Base-by-base conservation (phyloP, 352 stramenopile genomes). In the Halophytophthora batemanensis region DNA sequence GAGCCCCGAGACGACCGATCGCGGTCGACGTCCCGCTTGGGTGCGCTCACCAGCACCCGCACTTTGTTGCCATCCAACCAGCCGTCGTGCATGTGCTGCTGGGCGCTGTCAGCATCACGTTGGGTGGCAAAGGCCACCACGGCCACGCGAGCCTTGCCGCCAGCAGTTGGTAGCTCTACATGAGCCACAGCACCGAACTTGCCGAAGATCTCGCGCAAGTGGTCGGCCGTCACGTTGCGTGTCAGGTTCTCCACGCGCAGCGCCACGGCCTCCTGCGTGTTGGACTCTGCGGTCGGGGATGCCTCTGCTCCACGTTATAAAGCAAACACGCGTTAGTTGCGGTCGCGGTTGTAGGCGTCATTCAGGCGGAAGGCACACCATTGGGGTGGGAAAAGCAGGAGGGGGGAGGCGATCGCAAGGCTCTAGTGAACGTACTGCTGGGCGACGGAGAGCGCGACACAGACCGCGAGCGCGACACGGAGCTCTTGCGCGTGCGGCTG, bases 121-220 rank as follows among this genome's bases (percentile, higher is more conserved):
- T 64, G 55, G 1, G 61, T 73, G 3, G 65, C 54, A 34, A 95
- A 88, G 3, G 66, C 67, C 28, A 95, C 72, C 19, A 88, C 55
- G 25, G 81, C 81, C 25, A 31, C 18, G 66, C 52, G 66, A 11
- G 61, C 64, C 37, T 66, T 65, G 13, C 63, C 71, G 34, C 59
- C 50, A 0, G 74, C 61, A 13, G 77, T 49, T 23, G 71, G 61
- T 49, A 91, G 55, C 2, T 82, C 67, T 29, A 93, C 84, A 18
- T 60, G 56, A 22, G 71, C 28, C 6, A 95, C 82, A 25, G 54
- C 34, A 5, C 82, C 84, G 59, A 95, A 95, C 66, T 92, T 95
- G 59, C 78, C 81, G 58, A 92, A 95, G 61, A 95, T 92, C 61
- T 95, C 84, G 43, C 53, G 69, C 53, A 95, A 52, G 45, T 95